These are phyloP conservation scores for Talaromyces adpressus DNA, from an alignment of 495 filamentous ascomycete genomes.

Conservation along the genomic window DNA sequence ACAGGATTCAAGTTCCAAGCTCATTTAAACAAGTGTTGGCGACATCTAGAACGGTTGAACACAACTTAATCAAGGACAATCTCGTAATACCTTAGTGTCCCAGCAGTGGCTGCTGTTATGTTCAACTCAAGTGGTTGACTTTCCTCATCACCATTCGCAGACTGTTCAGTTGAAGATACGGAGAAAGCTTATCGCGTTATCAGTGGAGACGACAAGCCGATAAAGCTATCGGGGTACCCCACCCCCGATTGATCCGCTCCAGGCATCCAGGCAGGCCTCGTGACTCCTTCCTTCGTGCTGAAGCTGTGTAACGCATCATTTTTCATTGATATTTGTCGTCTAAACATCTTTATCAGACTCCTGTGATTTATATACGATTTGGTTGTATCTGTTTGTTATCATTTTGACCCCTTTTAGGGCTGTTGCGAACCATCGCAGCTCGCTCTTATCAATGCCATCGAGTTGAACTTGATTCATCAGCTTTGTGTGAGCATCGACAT, in stretches of 20 bases:
- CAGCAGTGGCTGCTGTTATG: too few species aligned
- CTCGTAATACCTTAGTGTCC: neutral
- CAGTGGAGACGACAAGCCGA: neutral
- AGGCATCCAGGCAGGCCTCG: neutral
- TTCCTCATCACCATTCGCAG: too few species aligned
- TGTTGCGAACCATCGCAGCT: neutral
- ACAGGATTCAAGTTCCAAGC: neutral
- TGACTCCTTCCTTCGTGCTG: neutral
- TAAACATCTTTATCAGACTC: neutral
- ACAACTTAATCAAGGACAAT: neutral
- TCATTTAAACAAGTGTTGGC: neutral
- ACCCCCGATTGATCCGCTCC: neutral
- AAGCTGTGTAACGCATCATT: neutral
- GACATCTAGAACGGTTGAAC: neutral
- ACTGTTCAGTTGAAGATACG: too few species aligned
- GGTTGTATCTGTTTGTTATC: neutral
- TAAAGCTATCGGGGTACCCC: constrained; percentile 2
- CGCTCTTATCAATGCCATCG: neutral
- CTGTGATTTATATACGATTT: neutral
- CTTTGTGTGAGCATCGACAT: neutral
- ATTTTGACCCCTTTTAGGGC: neutral
- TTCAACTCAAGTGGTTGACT: too few species aligned
- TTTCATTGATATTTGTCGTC: neutral
- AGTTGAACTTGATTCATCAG: neutral
- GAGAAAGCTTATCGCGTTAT: neutral